Evolutionary conservation across 257 asterid species (phyloP).

Genomic region (Anisodus acutangulus): DNA sequence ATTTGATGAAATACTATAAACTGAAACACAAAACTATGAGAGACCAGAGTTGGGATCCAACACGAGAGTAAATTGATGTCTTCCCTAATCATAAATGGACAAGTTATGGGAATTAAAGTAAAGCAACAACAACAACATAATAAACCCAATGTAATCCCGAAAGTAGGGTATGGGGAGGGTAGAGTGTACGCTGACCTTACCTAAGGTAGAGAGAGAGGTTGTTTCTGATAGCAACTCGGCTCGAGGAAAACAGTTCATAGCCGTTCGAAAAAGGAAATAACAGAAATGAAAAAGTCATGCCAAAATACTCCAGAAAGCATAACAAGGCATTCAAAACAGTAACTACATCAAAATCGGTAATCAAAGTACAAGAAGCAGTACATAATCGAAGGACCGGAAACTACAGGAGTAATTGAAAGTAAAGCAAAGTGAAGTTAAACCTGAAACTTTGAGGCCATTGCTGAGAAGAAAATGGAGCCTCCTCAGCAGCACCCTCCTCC

Average conservation of each 20-base stretch:
- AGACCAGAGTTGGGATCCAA: background rate
- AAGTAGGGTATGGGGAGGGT: no score
- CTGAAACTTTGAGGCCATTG: slow-evolving; percentile 97
- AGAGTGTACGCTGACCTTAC: no score
- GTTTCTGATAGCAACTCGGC: background rate
- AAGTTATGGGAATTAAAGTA: background rate
- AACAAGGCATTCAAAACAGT: no score
- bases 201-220: no score
- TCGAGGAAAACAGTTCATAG: no score
- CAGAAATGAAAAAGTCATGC: no score
- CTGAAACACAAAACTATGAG: background rate
- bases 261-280: no score
- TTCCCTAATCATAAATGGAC: background rate
- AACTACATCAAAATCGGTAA: no score
- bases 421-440: slow-evolving; percentile 35
- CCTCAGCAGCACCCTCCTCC: slow-evolving; percentile 31
- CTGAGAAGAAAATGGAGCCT: slow-evolving; percentile 53
- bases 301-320: no score
- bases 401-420: background rate
- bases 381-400: no score
- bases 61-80: background rate
- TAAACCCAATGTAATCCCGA: no score
- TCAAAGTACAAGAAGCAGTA: no score
- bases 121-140: background rate
- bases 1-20: background rate